Evolutionary conservation across 345 rosid species (phyloP).

Genomic region (Barbarea vulgaris): DNA sequence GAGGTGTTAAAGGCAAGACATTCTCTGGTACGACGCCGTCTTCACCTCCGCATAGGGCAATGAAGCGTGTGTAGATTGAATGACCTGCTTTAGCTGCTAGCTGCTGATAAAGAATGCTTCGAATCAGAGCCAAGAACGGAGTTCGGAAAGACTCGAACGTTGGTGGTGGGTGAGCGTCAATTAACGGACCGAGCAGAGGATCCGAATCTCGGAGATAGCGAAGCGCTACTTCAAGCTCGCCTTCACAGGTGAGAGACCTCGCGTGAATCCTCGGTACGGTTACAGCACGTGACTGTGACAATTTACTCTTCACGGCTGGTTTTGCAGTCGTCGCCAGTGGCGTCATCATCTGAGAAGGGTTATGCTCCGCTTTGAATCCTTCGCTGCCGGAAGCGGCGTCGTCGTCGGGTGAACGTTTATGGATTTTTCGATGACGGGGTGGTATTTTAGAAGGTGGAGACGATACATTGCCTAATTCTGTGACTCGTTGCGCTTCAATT

Average conservation of each 20-base stretch:
- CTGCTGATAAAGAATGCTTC: constrained; percentile 92
- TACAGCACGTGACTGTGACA: constrained; percentile 45
- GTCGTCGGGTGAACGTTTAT: constrained; percentile 68
- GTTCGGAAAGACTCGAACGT: constrained; percentile 74
- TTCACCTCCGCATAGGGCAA: constrained; percentile 84
- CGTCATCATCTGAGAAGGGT: constrained; percentile 31
- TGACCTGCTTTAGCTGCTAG: constrained; percentile 84
- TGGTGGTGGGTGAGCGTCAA: constrained; percentile 72
- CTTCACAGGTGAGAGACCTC: constrained; percentile 77
- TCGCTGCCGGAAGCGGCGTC: constrained; percentile 29
- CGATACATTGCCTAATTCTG: constrained; percentile 45
- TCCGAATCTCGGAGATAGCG: constrained; percentile 76
- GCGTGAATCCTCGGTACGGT: constrained; percentile 55
- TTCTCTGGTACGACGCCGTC: constrained; percentile 71
- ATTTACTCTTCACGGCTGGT: constrained; percentile 32
- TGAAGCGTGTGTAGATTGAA: constrained; percentile 87
- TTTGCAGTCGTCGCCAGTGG: constrained; percentile 38
- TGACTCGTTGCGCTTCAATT: constrained; percentile 29
- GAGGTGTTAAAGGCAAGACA: constrained; percentile 69
- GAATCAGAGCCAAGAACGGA: constrained; percentile 84
- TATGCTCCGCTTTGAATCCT: constrained; percentile 35
- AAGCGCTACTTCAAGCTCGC: constrained; percentile 81
- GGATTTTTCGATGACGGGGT: constrained; percentile 82
- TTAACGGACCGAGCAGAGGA: constrained; percentile 66
- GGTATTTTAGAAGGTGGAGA: constrained; percentile 88